A percentile compares a stretch with the other conserved stretches of the same genome.
Conservation (phyloP, 441 rosid genomes). For the Jatropha multifida region DNA sequence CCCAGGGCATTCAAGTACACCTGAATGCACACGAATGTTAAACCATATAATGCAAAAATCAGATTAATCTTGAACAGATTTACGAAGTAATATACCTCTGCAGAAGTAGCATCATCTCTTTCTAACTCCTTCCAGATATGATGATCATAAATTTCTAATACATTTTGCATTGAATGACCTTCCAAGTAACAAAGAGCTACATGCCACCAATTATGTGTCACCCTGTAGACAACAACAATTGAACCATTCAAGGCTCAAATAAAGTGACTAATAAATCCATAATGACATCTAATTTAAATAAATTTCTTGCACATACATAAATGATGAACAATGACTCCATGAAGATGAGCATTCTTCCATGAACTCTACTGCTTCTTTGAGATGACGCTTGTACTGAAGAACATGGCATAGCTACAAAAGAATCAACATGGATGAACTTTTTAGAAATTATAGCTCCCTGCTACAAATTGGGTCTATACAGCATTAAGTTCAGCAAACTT, state of each 20-base stretch:
- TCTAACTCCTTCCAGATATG: slow-evolving; percentile 79
- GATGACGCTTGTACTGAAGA: slow-evolving; percentile 68
- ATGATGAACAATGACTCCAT: slow-evolving; percentile 72
- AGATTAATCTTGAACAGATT: background rate
- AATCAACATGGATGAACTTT: slow-evolving; percentile 16
- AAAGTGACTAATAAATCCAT: slow-evolving; percentile 4
- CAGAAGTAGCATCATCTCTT: slow-evolving; percentile 43
- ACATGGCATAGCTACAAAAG: slow-evolving; percentile 79
- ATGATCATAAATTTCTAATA: slow-evolving; percentile 63
- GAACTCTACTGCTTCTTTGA: slow-evolving; percentile 83
- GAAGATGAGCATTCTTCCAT: slow-evolving; percentile 70
- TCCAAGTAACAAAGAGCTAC: slow-evolving; percentile 91
- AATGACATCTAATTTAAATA: background rate
- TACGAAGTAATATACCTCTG: slow-evolving; percentile 45
- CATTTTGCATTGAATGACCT: slow-evolving; percentile 64
- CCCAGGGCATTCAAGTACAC: slow-evolving; percentile 84
- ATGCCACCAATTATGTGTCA: slow-evolving; percentile 98
- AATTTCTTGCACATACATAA: slow-evolving; percentile 52
- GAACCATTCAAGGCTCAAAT: slow-evolving; percentile 3
- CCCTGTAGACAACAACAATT: slow-evolving; percentile 40
- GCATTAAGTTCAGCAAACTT: background rate
- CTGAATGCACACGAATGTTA: slow-evolving; percentile 33
- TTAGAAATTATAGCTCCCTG: slow-evolving; percentile 8
- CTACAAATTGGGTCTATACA: background rate
- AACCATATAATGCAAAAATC: slow-evolving; percentile 15